A percentile compares a stretch with the other conserved stretches of the same genome.
Conservation (phyloP, 2,329 filamentous ascomycete genomes). For the Hypoxylon sp. region DNA sequence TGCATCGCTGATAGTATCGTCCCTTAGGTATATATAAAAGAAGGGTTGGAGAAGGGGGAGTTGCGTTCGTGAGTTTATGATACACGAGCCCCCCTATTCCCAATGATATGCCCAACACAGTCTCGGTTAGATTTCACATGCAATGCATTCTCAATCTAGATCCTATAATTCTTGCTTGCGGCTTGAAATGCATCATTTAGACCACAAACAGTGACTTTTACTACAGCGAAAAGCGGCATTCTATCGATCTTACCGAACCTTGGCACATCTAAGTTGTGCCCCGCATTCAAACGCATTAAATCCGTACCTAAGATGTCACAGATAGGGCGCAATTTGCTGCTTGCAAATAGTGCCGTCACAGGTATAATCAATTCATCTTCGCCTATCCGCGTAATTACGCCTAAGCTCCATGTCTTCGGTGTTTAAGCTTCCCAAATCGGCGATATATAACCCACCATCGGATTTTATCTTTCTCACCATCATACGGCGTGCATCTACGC, state of each 20-base stretch:
- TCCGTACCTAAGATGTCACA: neutral
- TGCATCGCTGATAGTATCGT: neutral
- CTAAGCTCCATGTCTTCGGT: slow-evolving; percentile 18
- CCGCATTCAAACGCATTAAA: neutral
- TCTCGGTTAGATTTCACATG: neutral
- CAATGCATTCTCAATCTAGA: too few species aligned
- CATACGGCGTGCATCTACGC: neutral
- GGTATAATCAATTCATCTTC: too few species aligned
- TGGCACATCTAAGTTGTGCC: too few species aligned
- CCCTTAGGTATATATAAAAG: neutral
- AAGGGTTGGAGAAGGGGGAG: neutral
- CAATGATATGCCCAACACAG: neutral
- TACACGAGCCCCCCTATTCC: too few species aligned
- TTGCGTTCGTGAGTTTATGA: too few species aligned
- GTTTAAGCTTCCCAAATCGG: slow-evolving; percentile 37
- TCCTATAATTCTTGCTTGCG: too few species aligned
- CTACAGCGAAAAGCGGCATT: too few species aligned
- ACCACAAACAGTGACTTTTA: too few species aligned
- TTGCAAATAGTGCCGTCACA: too few species aligned
- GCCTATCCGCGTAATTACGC: slow-evolving; percentile 8
- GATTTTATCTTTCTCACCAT: slow-evolving; percentile 3
- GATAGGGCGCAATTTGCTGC: too few species aligned
- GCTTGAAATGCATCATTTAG: too few species aligned
- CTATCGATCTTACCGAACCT: too few species aligned
- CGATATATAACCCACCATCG: slow-evolving; percentile 21